These are phyloP conservation scores for Aspergillus fumigatus DNA, from an alignment of 2,329 filamentous ascomycete species.

Conservation along the genomic window DNA sequence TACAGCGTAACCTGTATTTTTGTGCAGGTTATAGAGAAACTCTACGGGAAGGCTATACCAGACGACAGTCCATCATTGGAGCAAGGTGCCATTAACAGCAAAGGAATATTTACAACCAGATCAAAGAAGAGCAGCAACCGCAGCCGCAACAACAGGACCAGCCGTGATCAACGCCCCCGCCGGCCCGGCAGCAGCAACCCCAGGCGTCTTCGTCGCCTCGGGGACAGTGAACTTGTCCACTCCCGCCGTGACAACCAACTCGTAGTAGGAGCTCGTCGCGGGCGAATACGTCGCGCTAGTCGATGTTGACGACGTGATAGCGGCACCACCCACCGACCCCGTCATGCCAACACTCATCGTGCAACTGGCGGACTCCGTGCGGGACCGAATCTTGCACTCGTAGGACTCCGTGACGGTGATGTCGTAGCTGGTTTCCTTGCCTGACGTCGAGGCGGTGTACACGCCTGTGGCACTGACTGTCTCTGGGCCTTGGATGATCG, in stretches of 20 bases:
- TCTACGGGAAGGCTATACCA: no score
- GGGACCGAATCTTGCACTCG: constrained; percentile 15
- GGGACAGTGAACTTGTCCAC: constrained; percentile 15
- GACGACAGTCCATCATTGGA: no score
- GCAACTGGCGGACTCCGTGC: constrained; percentile 14
- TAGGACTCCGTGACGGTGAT: constrained; percentile 16
- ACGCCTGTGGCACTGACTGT: constrained; percentile 16
- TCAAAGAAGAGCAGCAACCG: constrained; percentile 15
- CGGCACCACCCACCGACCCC: constrained; percentile 4
- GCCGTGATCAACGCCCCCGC: constrained; percentile 19
- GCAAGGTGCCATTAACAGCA: no score
- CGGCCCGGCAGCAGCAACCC: constrained; percentile 11
- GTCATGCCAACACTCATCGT: constrained; percentile 12
- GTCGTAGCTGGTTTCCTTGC: constrained; percentile 5
- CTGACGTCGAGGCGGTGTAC: constrained; percentile 15
- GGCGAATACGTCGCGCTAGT: background rate
- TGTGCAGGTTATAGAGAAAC: no score
- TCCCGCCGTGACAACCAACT: constrained; percentile 18
- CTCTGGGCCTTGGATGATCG: constrained; percentile 20
- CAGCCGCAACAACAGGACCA: constrained; percentile 21
- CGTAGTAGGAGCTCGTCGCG: constrained; percentile 1
- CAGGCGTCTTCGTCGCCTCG: constrained; percentile 15
- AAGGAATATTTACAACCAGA: background rate
- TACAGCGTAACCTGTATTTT: no score
- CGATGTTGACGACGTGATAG: background rate